Base-by-base conservation (phyloP, 805 yeast genomes). In the Yamadazyma insecticola region DNA sequence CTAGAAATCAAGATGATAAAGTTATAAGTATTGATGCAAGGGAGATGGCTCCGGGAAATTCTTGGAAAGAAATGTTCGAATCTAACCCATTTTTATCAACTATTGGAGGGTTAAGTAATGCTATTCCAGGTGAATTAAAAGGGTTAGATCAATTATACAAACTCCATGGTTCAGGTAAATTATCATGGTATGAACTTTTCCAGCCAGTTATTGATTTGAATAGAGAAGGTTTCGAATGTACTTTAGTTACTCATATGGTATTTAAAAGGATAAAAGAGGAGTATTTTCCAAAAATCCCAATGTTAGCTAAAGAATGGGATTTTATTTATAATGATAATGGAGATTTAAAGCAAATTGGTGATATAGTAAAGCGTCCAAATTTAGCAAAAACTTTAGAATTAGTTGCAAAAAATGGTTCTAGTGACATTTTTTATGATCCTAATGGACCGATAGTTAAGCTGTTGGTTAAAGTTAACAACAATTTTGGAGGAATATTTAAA, bases 61-160 rank as follows among this genome's bases (percentile, higher is more conserved):
- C 92, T 3, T 60, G 63, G 44, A 72, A 74, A 40, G 65, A 78
- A 41, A 87, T 89, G 95, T 88, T 62, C 41, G 57, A 51, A 7
- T 51, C 60, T 16, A 60, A 63, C 11, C 74, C 73, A 8, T 10
- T 36, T 9, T 53, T 70, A 10, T 71, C 94, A 0, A 72, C 74
- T 42, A 58, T 78, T 13, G 97, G 96, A 3, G 98, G 97, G 0
- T 60, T 87, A n/a, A 86, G 96, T 0, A 76, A 79, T 7, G 97
- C 77, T 2, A 75, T 83, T 13, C 98, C 98, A 0, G 98, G 98
- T 8, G 97, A 90, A 53, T 47, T 90, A 28, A 78, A 78, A 37
- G 98, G 97, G 0, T 60, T 88, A n/a, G 76, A 81, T 45, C 72
- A 67, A 25, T 60, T 90, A 23, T 75, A 59, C 53, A 43, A 55